Conservation (phyloP, 441 rosid genomes). For the Monsonia emarginata region DNA sequence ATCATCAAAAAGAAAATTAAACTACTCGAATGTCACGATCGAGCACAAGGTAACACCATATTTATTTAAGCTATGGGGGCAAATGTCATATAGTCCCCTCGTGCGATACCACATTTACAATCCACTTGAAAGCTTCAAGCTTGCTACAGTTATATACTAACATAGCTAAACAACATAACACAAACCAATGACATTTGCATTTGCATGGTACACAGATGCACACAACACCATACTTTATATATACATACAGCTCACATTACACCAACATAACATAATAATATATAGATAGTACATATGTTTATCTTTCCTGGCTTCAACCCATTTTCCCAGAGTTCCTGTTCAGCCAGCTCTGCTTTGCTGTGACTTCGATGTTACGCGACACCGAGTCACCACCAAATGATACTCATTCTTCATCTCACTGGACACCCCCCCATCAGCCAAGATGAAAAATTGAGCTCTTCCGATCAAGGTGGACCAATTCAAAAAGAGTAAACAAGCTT, state of each 20-base stretch:
- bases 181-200: too few relatives aligned
- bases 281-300: background rate
- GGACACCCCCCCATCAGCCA: background rate
- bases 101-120: too few relatives aligned
- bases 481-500: background rate
- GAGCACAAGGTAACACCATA: too few relatives aligned
- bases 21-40: too few relatives aligned
- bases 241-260: constrained; percentile 21
- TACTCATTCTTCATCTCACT: background rate
- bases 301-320: constrained; percentile 10
- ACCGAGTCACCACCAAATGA: too few relatives aligned
- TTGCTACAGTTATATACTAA: too few relatives aligned
- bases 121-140: too few relatives aligned
- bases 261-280: constrained; percentile 11
- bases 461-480: background rate
- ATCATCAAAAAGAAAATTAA: too few relatives aligned
- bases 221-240: background rate
- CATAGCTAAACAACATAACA: too few relatives aligned
- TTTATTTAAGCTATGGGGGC: too few relatives aligned
- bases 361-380: background rate
- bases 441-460: background rate
- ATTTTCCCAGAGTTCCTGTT: constrained; percentile 9
- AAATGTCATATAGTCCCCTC: too few relatives aligned
- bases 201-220: too few relatives aligned
- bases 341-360: constrained; percentile 1